Conservation (phyloP, 1,284 basidiomycete species). For the Trichosporon ovoides region DNA sequence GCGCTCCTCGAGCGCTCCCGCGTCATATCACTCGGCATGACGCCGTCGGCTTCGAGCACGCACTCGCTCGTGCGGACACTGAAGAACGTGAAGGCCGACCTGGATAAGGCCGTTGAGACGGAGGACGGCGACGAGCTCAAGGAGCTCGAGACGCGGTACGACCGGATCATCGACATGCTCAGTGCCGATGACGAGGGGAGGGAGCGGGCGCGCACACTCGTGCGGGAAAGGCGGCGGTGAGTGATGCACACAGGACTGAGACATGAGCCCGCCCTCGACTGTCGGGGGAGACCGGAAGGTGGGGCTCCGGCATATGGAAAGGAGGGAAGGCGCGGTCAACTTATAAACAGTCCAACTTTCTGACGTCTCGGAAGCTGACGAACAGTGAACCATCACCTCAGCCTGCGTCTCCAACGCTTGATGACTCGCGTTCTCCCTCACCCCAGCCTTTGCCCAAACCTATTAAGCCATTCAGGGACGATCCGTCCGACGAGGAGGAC, state of each 20-base stretch:
- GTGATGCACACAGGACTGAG: too few relatives aligned
- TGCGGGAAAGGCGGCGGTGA: conserved; percentile 28
- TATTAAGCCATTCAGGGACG: conserved; percentile 36
- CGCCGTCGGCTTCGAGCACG: conserved; percentile 38
- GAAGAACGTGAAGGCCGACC: conserved; percentile 30
- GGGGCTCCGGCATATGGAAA: too few relatives aligned
- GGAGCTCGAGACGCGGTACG: conserved; percentile 36
- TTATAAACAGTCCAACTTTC: too few relatives aligned
- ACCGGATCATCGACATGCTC: conserved; percentile 42
- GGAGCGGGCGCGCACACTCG: conserved; percentile 32
- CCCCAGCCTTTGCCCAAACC: background rate
- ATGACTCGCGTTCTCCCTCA: background rate
- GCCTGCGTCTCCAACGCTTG: background rate
- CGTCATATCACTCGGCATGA: conserved; percentile 42
- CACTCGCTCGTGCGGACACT: conserved; percentile 42
- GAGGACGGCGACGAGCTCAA: conserved; percentile 20
- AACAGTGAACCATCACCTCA: background rate
- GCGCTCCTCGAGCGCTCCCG: conserved; percentile 46
- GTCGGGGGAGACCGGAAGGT: too few relatives aligned
- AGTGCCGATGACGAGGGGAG: conserved; percentile 41
- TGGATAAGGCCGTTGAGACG: conserved; percentile 29
- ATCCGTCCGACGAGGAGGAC: conserved; percentile 32
- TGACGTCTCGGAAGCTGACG: background rate
- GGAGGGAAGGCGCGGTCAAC: too few relatives aligned
- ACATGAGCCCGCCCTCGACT: too few relatives aligned